phyloP scores from a whole-genome alignment of 805 yeast species.

The Scheffersomyces lignosus region DNA sequence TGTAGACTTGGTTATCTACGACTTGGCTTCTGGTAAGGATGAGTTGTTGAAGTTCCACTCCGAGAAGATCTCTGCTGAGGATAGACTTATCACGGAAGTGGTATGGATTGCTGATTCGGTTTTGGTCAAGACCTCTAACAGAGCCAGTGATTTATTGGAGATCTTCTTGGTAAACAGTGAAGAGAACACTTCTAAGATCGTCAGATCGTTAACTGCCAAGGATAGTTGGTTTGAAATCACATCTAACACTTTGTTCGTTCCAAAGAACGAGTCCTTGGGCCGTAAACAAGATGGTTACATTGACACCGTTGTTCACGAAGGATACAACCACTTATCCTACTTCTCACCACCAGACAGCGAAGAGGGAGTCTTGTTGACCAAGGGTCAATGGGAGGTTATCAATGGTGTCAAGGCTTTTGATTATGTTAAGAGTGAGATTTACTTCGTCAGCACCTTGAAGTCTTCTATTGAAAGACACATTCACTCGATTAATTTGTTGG shows the following conservation, averaged over 20 bases:
- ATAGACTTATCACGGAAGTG: slow-evolving; percentile 59
- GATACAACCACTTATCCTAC: slow-evolving; percentile 78
- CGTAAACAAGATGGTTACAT: slow-evolving; percentile 63
- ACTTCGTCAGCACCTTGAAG: slow-evolving; percentile 70
- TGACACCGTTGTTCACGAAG: slow-evolving; percentile 64
- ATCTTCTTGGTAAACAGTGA: slow-evolving; percentile 44
- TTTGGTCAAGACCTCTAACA: slow-evolving; percentile 60
- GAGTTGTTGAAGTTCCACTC: slow-evolving; percentile 16
- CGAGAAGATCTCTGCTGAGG: slow-evolving; percentile 28
- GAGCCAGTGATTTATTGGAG: slow-evolving; percentile 58
- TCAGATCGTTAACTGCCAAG: slow-evolving; percentile 46
- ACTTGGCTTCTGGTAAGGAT: slow-evolving; percentile 22
- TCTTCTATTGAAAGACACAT: slow-evolving; percentile 84
- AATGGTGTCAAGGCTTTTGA: slow-evolving; percentile 61
- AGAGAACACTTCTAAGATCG: slow-evolving; percentile 28
- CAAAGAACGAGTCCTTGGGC: slow-evolving; percentile 33
- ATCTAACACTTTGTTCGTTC: slow-evolving; percentile 33
- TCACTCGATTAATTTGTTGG: slow-evolving; percentile 60
- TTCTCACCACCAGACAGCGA: slow-evolving; percentile 63
- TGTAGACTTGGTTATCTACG: slow-evolving; percentile 46
- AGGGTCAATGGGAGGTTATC: slow-evolving; percentile 90
- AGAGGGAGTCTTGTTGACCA: slow-evolving; percentile 51
- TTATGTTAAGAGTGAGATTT: slow-evolving; percentile 45
- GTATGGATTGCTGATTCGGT: slow-evolving; percentile 56
- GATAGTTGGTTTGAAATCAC: slow-evolving; percentile 63